phyloP scores from a whole-genome alignment of 1,284 basidiomycete genomes.

The Ceratobasidium sp. region DNA sequence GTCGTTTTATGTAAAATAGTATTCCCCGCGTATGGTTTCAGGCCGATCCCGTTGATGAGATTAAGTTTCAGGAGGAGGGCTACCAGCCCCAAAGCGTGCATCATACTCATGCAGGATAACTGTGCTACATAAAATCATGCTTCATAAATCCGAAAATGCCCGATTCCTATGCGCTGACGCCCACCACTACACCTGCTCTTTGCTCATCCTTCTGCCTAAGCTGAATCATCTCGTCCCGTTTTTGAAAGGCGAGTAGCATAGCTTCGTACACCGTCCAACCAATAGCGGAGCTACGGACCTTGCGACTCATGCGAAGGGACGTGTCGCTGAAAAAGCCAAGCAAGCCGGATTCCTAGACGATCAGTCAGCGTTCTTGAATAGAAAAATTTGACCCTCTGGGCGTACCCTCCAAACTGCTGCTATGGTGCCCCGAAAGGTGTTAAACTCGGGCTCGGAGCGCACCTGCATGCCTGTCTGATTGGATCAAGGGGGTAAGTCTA shows the following conservation, averaged over 20 bases:
- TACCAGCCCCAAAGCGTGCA: not conserved
- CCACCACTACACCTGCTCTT: not conserved
- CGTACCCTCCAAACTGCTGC: constrained; percentile 74
- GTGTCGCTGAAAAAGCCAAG: constrained; percentile 87
- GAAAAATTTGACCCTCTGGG: constrained; percentile 35
- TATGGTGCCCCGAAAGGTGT: constrained; percentile 72
- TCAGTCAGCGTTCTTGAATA: not conserved
- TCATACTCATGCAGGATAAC: constrained; percentile 17
- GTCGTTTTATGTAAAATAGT: not conserved
- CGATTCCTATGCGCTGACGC: not conserved
- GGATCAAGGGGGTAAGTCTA: constrained; percentile 14
- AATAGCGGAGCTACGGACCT: constrained; percentile 89
- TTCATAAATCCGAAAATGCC: not conserved
- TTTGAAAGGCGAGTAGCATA: constrained; percentile 58
- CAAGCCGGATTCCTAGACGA: constrained; percentile 74
- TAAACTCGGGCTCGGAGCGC: constrained; percentile 75
- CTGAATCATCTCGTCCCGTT: not conserved
- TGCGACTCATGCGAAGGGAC: constrained; percentile 83
- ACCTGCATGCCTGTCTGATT: constrained; percentile 89
- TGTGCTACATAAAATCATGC: constrained; percentile 6
- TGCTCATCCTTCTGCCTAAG: not conserved
- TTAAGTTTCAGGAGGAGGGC: not conserved
- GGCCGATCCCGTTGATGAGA: not conserved
- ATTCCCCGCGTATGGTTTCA: not conserved
- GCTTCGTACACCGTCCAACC: constrained; percentile 95